Evolutionary conservation across 108 stramenopile genomes (phyloP), one percentile per base, ranked within the genome.

Genomic region (Cyclotella baltica): DNA sequence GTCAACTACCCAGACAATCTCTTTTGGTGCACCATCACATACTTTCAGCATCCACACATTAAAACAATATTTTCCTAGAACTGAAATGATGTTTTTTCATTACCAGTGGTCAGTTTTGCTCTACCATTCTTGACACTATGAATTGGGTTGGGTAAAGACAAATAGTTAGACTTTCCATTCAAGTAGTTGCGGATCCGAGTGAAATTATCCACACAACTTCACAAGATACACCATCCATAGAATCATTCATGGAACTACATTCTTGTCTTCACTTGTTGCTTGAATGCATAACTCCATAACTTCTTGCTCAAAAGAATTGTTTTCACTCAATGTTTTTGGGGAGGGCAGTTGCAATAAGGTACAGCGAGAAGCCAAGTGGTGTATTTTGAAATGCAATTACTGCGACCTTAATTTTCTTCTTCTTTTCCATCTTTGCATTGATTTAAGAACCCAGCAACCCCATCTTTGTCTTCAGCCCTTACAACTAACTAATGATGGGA

Each of bases 101-200:
- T 63, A 13, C 73, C 73, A 73, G 62, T 40, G 27, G 47, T 19
- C 4, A 73, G 37, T 25, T 73, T 61, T 18, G 62, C 62, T n/a
- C 73, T 62, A 8, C 19, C 22, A 47, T 65, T 73, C 73, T 65
- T 65, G 9, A 53, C 65, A 75, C 67, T 75, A 47, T 75, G 74
- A 67, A 67, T 67, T 46, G 74, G 34, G 46, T 68, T 65, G 25
- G 65, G 48, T 28, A 75, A 40, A 13, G 74, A 23, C 43, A 75
- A 40, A 48, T 53, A 40, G 23, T 48, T 64, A 31, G 11, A 16
- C 19, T 61, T 61, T 9, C 31, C 59, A 30, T 34, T 15, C 4
- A 70, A 23, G 52, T 40, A 70, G 5, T 53, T 37, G 13, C 20
- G n/a, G 4, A 43, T 55, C 16, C 4, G 36, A 11, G 13, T 10